Conservation (phyloP, 2,329 filamentous ascomycete species). For the Penicillium verrucosum region DNA sequence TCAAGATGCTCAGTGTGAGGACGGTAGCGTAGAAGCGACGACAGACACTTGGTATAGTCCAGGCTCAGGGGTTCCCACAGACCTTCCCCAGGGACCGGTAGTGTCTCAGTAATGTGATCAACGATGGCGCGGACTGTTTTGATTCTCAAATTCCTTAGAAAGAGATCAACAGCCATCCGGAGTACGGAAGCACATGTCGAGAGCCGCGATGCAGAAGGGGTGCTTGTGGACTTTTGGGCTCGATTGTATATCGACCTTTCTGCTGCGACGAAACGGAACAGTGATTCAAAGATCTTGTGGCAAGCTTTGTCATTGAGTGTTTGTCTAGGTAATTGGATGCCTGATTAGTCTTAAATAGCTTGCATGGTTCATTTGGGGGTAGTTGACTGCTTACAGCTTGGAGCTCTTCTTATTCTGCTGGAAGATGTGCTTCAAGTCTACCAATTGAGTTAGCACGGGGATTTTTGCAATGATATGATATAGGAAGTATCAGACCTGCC, state of each 20-base stretch:
- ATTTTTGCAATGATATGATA: not conserved
- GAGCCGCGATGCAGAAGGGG: slow-evolving; percentile 56
- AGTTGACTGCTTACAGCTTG: slow-evolving; percentile 32
- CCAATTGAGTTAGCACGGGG: not conserved
- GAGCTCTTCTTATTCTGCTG: slow-evolving; percentile 49
- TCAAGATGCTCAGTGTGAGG: slow-evolving; percentile 78
- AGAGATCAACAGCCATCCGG: slow-evolving; percentile 67
- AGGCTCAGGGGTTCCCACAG: slow-evolving; percentile 67
- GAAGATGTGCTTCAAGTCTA: slow-evolving; percentile 56
- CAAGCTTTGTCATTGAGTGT: slow-evolving; percentile 71
- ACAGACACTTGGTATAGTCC: slow-evolving; percentile 75
- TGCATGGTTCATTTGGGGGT: not conserved
- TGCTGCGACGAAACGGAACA: slow-evolving; percentile 68
- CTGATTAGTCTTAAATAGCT: slow-evolving; percentile 12
- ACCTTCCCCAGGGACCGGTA: slow-evolving; percentile 60
- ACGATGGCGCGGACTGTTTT: slow-evolving; percentile 78
- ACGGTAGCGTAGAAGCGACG: slow-evolving; percentile 65
- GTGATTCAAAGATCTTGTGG: slow-evolving; percentile 72
- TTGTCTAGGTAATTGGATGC: slow-evolving; percentile 28
- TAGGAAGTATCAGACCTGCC: slow-evolving; percentile 35
- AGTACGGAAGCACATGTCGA: slow-evolving; percentile 68
- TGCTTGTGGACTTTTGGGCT: slow-evolving; percentile 52
- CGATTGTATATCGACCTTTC: slow-evolving; percentile 66
- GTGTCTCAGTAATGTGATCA: slow-evolving; percentile 74
- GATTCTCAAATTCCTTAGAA: slow-evolving; percentile 63